These are phyloP conservation scores for Globomyces pollinis-pini DNA, from an alignment of 192 early-diverging fungal genomes.

Conservation along the genomic window DNA sequence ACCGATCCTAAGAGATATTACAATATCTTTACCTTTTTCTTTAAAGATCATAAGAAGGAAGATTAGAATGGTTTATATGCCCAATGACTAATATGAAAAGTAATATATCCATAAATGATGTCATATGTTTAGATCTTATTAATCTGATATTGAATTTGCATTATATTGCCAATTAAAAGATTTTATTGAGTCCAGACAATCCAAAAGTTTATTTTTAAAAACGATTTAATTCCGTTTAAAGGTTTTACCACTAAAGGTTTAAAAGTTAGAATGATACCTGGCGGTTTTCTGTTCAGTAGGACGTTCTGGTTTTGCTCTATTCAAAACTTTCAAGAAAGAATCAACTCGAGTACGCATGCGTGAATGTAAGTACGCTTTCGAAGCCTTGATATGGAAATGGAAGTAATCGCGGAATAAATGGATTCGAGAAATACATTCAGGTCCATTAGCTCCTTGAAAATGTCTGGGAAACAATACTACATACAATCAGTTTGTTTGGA, in stretches of 20 bases:
- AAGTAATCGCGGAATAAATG: slow-evolving; percentile 97
- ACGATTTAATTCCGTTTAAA: not conserved
- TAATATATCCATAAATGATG: not conserved
- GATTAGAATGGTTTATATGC: not conserved
- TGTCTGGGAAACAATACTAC: slow-evolving; percentile 92
- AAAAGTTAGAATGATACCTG: slow-evolving; percentile 23
- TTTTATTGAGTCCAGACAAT: too few species aligned
- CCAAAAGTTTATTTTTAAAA: not conserved
- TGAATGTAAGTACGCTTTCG: slow-evolving; percentile 98
- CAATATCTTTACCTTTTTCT: not conserved
- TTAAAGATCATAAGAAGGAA: too few species aligned
- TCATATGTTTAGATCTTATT: not conserved
- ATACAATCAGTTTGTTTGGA: too few species aligned
- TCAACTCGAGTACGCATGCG: slow-evolving; percentile 92
- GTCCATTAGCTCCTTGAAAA: slow-evolving; percentile 60
- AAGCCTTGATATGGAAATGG: slow-evolving; percentile 99
- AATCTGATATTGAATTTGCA: too few species aligned
- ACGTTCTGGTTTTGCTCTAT: slow-evolving; percentile 93
- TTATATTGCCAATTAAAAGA: too few species aligned
- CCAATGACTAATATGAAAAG: not conserved
- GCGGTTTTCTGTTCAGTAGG: slow-evolving; percentile 69
- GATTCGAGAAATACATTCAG: slow-evolving; percentile 88
- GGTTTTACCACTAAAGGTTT: slow-evolving; percentile 6
- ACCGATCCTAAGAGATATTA: slow-evolving; percentile 1
- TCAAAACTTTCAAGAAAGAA: slow-evolving; percentile 96